These are phyloP conservation scores for Scutellaria baicalensis DNA, from an alignment of 257 asterid species.

Conservation along the genomic window DNA sequence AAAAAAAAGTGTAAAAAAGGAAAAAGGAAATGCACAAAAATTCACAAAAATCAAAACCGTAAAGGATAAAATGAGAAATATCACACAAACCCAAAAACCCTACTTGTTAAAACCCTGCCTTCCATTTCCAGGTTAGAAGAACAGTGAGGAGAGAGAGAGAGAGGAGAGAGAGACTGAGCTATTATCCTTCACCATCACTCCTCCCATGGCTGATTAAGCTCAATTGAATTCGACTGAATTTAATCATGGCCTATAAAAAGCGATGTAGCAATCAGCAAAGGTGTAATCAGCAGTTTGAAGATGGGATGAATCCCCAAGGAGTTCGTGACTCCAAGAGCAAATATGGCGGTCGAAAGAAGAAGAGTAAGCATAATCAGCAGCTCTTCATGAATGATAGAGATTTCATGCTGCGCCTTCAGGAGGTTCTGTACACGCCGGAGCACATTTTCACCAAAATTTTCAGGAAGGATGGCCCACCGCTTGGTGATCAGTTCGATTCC, in stretches of 20 bases:
- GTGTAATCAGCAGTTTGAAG: conserved; percentile 13
- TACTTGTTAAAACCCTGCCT: conserved; percentile 50
- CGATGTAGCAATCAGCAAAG: conserved; percentile 13
- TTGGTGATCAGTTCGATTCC: conserved; percentile 67
- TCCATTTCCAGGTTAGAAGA: conserved; percentile 19
- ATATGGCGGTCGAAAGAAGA: conserved; percentile 12
- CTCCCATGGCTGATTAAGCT: conserved; percentile 28
- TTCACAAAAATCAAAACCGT: not conserved
- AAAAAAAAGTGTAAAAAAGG: not conserved
- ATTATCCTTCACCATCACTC: not conserved
- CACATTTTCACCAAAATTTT: conserved; percentile 57
- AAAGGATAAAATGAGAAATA: conserved; percentile 16
- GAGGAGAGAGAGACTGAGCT: conserved; percentile 13
- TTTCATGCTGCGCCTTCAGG: conserved; percentile 62
- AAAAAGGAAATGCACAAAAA: not conserved
- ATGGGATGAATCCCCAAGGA: conserved; percentile 21
- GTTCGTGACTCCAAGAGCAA: conserved; percentile 17
- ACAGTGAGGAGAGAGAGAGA: not conserved
- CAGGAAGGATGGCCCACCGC: conserved; percentile 86
- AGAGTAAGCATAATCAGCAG: conserved; percentile 31
- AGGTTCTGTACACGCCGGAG: conserved; percentile 58
- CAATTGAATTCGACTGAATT: not conserved
- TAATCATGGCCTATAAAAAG: conserved; percentile 40
- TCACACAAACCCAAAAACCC: conserved; percentile 58
- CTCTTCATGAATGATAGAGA: conserved; percentile 52